Evolutionary conservation across 225 moss, liverwort and hornwort species (phyloP), one percentile per base, ranked within the genome.

Genomic region (Takakia lepidozioides): DNA sequence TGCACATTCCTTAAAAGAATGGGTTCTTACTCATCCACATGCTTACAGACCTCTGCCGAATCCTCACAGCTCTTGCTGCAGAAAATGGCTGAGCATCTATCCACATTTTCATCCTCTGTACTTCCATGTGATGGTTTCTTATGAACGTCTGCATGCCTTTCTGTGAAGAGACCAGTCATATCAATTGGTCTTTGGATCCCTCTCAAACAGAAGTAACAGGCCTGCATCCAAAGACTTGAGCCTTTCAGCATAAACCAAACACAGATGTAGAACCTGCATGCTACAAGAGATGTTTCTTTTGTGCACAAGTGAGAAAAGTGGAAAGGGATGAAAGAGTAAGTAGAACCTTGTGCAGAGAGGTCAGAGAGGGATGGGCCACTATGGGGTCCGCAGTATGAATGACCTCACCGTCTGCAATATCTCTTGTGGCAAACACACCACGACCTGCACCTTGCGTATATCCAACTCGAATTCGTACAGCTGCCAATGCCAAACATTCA

Each of bases 351-450:
- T 74, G 62, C 37, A 70, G 10, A 29, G 66, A 74, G 24, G 66
- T 41, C 36, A 74, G 50, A 62, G 78, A 66, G 14, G 80, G 83
- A 56, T 87, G 86, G 52, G 80, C 76, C 28, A 84, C 77, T 32
- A 87, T 48, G 29, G 87, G 84, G 15, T 81, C 77, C 8, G 80
- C 74, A 26, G 69, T 71, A 15, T 78, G 84, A 55, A 84, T 68
- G 7, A 77, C 11, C 47, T 84, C 74, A 32, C 80, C 71, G 36
- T 71, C 58, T 38, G 30, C 66, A 41, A 87, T 74, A 30, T 87
- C 74, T 27, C 84, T 80, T 5, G 71, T 63, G n/a, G 84, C 84
- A 67, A 81, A 81, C 8, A 87, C 80, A 50, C 84, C 87, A 40
- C 87, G 77, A 37, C 87, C 84, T 51, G 87, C 84, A 50, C 51